These are phyloP conservation scores for Neofusicoccum sp. DNA, from an alignment of 2,329 filamentous ascomycete genomes.

Conservation along the genomic window DNA sequence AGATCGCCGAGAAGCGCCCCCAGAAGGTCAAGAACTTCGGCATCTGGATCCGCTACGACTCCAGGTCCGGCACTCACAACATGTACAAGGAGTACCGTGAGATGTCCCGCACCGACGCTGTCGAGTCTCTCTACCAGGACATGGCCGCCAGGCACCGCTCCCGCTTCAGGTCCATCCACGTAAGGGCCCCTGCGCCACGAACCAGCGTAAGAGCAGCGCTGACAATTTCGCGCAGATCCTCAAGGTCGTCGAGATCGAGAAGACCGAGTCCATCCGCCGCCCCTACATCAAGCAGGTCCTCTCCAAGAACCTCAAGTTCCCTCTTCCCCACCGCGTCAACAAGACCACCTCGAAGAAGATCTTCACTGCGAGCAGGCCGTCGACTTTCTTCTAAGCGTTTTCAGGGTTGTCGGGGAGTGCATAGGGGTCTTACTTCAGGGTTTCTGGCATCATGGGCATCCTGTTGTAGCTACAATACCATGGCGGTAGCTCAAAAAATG, in stretches of 20 bases:
- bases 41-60: slow-evolving; percentile 99
- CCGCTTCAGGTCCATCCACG: slow-evolving; percentile 97
- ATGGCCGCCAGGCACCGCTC: slow-evolving; percentile 99
- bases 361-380: slow-evolving; percentile 89
- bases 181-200: slow-evolving; percentile 56
- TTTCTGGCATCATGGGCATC: slow-evolving; percentile 42
- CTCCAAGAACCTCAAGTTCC: slow-evolving; percentile 94
- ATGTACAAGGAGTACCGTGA: slow-evolving; percentile 99
- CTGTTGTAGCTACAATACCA: slow-evolving; percentile 40
- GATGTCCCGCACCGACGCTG: slow-evolving; percentile 93
- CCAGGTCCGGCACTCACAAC: slow-evolving; percentile 99
- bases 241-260: slow-evolving; percentile 96
- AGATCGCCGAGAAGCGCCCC: slow-evolving; percentile 99
- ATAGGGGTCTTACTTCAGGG: slow-evolving; percentile 32
- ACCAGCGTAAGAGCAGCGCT: background rate
- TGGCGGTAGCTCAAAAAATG: slow-evolving; percentile 37
- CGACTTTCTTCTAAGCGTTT: slow-evolving; percentile 88
- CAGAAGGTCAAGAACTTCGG: slow-evolving; percentile 99
- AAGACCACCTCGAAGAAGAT: slow-evolving; percentile 85
- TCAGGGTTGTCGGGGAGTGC: slow-evolving; percentile 43
- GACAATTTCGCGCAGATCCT: slow-evolving; percentile 68
- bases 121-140: slow-evolving; percentile 97
- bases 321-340: slow-evolving; percentile 92
- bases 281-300: slow-evolving; percentile 99
- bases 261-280: slow-evolving; percentile 87